Conservation (phyloP, 164 flowering plant genomes). For the Stephania japonica region DNA sequence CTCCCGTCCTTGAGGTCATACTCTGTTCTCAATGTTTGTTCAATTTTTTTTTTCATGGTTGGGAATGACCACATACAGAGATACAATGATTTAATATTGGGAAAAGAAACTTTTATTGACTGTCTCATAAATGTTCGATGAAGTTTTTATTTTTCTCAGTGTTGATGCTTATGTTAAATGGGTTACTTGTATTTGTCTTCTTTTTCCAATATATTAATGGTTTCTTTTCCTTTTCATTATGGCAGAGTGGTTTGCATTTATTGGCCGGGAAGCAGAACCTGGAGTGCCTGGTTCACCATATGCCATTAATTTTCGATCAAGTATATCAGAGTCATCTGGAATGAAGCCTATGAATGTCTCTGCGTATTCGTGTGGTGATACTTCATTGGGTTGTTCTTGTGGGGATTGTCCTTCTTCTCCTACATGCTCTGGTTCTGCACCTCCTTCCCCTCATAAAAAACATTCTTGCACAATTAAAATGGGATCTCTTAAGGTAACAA, state of each 20-base stretch:
- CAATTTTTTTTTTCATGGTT: background rate
- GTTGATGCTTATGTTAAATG: background rate
- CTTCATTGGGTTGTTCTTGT: slow-evolving; percentile 94
- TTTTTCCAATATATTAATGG: background rate
- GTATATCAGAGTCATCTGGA: slow-evolving; percentile 52
- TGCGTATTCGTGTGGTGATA: slow-evolving; percentile 84
- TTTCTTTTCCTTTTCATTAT: slow-evolving; percentile 2
- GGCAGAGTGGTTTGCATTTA: slow-evolving; percentile 89
- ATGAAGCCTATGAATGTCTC: slow-evolving; percentile 91
- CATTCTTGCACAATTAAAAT: slow-evolving; percentile 62
- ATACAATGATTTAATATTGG: background rate
- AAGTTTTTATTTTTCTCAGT: background rate
- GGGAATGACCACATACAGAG: background rate
- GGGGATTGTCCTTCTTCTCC: slow-evolving; percentile 96
- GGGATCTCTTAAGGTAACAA: slow-evolving; percentile 71
- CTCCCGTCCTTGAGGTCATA: background rate
- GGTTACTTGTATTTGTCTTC: background rate
- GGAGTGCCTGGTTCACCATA: slow-evolving; percentile 87
- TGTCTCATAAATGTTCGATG: no score
- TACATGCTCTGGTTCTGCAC: slow-evolving; percentile 51
- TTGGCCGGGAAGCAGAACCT: slow-evolving; percentile 58
- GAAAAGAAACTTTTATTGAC: background rate
- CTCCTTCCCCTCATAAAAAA: slow-evolving; percentile 40
- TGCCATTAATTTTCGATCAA: slow-evolving; percentile 59
- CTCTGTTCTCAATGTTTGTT: background rate